Base-by-base conservation (phyloP, 2,329 filamentous ascomycete genomes). In the Aspergillus ustus region DNA sequence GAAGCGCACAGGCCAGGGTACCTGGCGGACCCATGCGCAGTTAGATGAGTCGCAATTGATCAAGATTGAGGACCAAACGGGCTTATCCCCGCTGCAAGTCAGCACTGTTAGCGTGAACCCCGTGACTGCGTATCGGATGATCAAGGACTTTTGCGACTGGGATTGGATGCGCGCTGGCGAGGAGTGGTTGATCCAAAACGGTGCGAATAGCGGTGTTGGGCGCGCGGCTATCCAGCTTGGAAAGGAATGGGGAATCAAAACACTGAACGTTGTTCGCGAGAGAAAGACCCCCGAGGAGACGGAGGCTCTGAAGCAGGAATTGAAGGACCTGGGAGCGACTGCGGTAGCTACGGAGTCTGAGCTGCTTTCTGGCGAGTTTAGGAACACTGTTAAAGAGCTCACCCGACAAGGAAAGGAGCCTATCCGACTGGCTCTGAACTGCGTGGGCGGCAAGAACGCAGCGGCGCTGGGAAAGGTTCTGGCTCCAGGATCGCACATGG, bases 181-280 rank as follows among this genome's bases (percentile, higher is more conserved):
- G 58, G 90, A 96, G 60, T 99, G 94, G 93, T 92, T 97, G 73
- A 88, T 99, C 51, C 95, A 99, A 79, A 99, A 99, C 75, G 95
- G 94, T 7, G 95, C 94, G 44, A 99, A 99, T 78, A 92, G 89
- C 46, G 95, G 93, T 11, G 95, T 99, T 17, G 95, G 95, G 1
- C 84, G 95, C 44, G 91, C 93, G 2, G 94, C 92, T 11, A 95
- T 98, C 66, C 95, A 99, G 79, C 82, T 99, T 1, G 94, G 87
- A 1, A 84, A 81, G 69, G 84, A 92, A 57, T 98, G 93, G 94
- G 94, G 94, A 0, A 85, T 95, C 71, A 89, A 92, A 72, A 96
- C 90, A 73, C 91, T 99, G 77, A 98, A 97, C 74, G 84, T 99
- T 25, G 84, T 99, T 45, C 87, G 95, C 13, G 88, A 91, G 66